These are phyloP conservation scores for Eucalyptus pumila DNA, from an alignment of 345 rosid species.

Conservation along the genomic window DNA sequence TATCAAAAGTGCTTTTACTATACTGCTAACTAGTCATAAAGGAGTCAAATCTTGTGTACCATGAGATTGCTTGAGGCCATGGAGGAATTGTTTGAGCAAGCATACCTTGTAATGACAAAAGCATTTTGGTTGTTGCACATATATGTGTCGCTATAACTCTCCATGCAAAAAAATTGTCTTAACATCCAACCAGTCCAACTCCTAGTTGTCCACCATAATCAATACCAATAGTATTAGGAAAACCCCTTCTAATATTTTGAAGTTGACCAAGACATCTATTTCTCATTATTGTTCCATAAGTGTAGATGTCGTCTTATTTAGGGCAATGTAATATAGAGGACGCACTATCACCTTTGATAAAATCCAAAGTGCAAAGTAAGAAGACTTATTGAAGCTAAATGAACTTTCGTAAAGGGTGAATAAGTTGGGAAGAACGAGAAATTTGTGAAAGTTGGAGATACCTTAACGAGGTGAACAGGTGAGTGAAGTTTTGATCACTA, in stretches of 20 bases:
- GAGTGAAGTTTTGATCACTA: neutral
- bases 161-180: neutral
- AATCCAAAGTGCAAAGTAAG: neutral
- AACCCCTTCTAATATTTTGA: neutral
- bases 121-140: neutral
- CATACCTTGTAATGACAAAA: neutral
- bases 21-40: neutral
- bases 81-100: neutral
- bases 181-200: neutral
- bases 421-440: neutral
- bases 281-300: neutral
- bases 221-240: neutral
- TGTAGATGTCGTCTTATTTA: neutral
- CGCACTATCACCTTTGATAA: neutral
- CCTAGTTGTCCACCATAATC: neutral
- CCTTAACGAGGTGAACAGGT: neutral
- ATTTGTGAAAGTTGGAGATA: neutral
- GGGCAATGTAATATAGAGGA: neutral
- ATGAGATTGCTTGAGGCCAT: neutral
- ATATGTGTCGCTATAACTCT: neutral
- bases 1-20: neutral
- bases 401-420: neutral
- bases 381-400: neutral
- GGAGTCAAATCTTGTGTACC: neutral
- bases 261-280: neutral